phyloP scores from a whole-genome alignment of 768 basidiomycete genomes.

The Jaapia argillacea region DNA sequence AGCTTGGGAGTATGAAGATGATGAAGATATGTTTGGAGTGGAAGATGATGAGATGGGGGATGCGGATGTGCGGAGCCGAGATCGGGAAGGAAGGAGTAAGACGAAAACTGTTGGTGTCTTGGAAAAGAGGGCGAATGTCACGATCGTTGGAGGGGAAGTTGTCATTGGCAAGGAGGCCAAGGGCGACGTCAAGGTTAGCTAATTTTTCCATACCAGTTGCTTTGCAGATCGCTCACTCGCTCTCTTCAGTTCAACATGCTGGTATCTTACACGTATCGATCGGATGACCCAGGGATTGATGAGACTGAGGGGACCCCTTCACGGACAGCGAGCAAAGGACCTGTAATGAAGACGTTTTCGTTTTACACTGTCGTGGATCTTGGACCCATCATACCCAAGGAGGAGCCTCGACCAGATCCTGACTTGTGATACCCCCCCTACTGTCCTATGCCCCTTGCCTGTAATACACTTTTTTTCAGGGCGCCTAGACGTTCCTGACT shows the following conservation, averaged over 20 bases:
- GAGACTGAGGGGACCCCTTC: constrained; percentile 40
- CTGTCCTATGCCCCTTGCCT: no score
- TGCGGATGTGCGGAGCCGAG: constrained; percentile 27
- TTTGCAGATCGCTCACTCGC: neutral
- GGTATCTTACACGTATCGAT: constrained; percentile 88
- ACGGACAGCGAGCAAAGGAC: constrained; percentile 32
- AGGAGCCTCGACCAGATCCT: constrained; percentile 26
- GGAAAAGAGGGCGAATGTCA: constrained; percentile 85
- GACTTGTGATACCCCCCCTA: constrained; percentile 9
- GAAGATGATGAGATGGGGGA: constrained; percentile 30
- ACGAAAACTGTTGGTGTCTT: constrained; percentile 66
- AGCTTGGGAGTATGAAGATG: constrained; percentile 95
- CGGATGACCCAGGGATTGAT: constrained; percentile 73
- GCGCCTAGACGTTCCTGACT: no score
- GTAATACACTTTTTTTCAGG: no score
- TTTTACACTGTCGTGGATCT: constrained; percentile 84
- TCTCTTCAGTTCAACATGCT: constrained; percentile 81
- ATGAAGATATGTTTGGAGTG: constrained; percentile 55
- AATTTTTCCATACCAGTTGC: neutral
- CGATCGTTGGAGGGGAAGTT: constrained; percentile 82
- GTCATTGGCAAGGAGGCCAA: constrained; percentile 71
- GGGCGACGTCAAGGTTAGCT: constrained; percentile 68
- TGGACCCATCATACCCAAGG: constrained; percentile 56
- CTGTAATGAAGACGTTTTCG: constrained; percentile 80
- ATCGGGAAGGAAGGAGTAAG: constrained; percentile 34